Conservation (phyloP, 139 green algal genomes). For the Coelastrella sp. region DNA sequence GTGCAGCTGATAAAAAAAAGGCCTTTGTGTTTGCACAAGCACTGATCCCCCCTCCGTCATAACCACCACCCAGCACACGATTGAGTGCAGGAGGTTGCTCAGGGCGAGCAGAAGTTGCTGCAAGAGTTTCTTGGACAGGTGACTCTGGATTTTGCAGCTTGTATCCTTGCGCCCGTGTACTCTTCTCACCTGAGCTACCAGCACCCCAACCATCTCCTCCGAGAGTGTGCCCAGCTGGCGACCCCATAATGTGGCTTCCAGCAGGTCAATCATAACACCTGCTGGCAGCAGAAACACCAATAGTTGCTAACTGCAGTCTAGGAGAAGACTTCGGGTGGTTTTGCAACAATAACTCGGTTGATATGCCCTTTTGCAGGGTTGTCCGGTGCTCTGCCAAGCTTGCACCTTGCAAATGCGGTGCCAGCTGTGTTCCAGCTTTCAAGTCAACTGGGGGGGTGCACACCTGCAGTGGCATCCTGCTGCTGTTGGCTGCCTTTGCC, state of each 20-base stretch:
- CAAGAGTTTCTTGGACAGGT: no score
- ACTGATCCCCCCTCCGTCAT: no score
- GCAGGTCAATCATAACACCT: conserved; percentile 71
- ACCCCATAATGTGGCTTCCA: conserved; percentile 94
- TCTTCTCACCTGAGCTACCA: conserved; percentile 79
- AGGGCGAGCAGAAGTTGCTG: no score
- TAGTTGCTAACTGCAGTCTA: neutral
- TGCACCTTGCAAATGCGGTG: neutral
- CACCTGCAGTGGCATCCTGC: conserved; percentile 21
- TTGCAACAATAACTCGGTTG: no score
- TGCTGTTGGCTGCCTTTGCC: neutral
- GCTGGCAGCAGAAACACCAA: neutral
- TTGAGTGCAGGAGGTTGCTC: no score
- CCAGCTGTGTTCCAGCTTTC: neutral
- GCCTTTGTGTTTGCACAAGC: no score
- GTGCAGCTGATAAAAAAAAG: no score
- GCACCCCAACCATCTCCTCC: conserved; percentile 92
- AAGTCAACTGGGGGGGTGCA: no score
- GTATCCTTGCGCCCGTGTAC: no score
- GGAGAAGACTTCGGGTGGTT: neutral
- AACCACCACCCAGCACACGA: no score
- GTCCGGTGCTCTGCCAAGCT: neutral
- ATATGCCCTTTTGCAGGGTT: no score
- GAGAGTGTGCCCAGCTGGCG: conserved; percentile 82
- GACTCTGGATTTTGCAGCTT: no score